Base-by-base conservation (phyloP, 345 rosid genomes). In the Linum usitatissimum region DNA sequence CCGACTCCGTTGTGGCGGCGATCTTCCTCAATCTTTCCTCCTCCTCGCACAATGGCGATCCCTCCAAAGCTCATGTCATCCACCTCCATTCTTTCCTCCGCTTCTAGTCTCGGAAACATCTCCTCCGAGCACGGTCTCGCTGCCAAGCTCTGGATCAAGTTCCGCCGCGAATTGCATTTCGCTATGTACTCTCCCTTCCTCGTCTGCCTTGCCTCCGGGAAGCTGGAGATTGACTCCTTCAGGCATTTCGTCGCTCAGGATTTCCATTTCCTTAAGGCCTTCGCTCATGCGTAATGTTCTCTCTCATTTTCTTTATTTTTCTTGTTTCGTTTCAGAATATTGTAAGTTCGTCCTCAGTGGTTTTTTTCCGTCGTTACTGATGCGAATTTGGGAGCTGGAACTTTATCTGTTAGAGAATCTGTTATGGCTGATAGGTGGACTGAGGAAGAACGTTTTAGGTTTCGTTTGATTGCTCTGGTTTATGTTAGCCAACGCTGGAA, bases 191-290 rank as follows among this genome's bases (percentile, higher is more conserved):
- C 84, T 45, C 96, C 99, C 39, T 90, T 90, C 60, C 70, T 84
- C 10, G 72, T 90, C 66, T 76, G 66, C 71, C 77, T 94, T 69
- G 97, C 92, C 30, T 78, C 97, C 63, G 99, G 97, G 5, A 71
- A 76, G 66, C 97, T 94, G 63, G 67, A 82, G 76, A 69, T 82
- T 68, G 87, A 86, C 1, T n/a, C 79, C 17, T 94, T 90, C 73
- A 76, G 87, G 63, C 83, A 82, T 64, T 94, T 82, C 70, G 79
- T 90, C 61, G 78, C 95, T 0, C 99, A 94, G 67, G 97, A 90
- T 70, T 81, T 72, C 64, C 79, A 84, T 72, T 94, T 87, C 78
- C 96, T 94, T 36, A 90, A 86, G 68, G 85, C 99, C 62, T 90
- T 85, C 62, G 83, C 86, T 53, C 86, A 80, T 23, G 99, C 97